Conservation (phyloP, 305 asterid genomes). For the Fraxinus angustifolia region DNA sequence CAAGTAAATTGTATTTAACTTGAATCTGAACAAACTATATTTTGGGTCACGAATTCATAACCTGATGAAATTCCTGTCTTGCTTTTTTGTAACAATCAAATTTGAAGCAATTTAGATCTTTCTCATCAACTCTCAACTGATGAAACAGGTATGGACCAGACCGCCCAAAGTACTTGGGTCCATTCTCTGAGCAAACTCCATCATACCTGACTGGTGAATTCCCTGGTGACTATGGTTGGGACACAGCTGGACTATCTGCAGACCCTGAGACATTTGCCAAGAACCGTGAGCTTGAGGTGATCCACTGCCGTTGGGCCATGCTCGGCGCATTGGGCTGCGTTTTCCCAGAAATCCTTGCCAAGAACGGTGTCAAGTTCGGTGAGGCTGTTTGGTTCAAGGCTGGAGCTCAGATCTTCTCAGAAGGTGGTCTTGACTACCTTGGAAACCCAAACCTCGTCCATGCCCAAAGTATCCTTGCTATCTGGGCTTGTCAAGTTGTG, state of each 20-base stretch:
- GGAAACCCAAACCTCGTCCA: constrained; percentile 88
- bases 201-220: constrained; percentile 86
- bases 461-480: constrained; percentile 82
- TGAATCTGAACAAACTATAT: background rate
- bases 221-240: constrained; percentile 98
- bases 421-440: constrained; percentile 80
- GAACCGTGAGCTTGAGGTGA: constrained; percentile 80
- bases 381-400: constrained; percentile 57
- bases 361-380: constrained; percentile 46
- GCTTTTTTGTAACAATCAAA: background rate
- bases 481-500: constrained; percentile 80
- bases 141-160: constrained; percentile 74
- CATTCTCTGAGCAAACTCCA: constrained; percentile 93
- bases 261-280: constrained; percentile 88
- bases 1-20: background rate
- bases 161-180: constrained; percentile 91
- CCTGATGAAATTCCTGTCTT: background rate
- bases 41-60: background rate
- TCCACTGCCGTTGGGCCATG: constrained; percentile 56
- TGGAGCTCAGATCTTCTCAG: constrained; percentile 76
- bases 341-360: constrained; percentile 40
- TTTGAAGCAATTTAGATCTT: background rate
- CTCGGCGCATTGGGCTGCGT: constrained; percentile 54
- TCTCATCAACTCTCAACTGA: background rate
- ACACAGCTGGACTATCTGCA: constrained; percentile 91